Evolutionary conservation across 768 basidiomycete genomes (phyloP).

Genomic region (Mycena vitilis): DNA sequence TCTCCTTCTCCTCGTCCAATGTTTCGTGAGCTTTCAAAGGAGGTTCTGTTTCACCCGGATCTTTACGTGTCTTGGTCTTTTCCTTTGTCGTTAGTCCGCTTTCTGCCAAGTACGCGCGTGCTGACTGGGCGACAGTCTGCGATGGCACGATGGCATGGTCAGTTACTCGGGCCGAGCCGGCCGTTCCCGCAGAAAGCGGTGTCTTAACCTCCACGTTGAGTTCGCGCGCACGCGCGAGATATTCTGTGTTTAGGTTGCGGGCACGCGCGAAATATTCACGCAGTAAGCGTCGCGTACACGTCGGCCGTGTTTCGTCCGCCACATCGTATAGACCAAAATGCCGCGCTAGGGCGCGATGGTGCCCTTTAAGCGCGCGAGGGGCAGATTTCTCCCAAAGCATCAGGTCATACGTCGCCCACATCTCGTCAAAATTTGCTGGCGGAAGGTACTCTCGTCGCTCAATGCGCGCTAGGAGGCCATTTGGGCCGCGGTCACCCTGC

Average conservation of each 20-base stretch:
- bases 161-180: background rate
- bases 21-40: too few species aligned
- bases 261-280: background rate
- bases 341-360: background rate
- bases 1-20: background rate
- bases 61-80: slow-evolving; percentile 3
- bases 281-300: background rate
- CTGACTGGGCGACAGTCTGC: slow-evolving; percentile 5
- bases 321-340: slow-evolving; percentile 18
- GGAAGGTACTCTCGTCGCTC: slow-evolving; percentile 2
- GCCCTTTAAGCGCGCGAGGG: background rate
- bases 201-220: background rate
- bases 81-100: background rate
- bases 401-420: background rate
- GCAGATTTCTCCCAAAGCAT: background rate
- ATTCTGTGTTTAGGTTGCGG: background rate
- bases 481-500: slow-evolving; percentile 5
- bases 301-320: slow-evolving; percentile 2
- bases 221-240: background rate
- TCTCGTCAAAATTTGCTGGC: background rate
- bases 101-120: slow-evolving; percentile 3
- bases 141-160: background rate
- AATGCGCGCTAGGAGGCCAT: slow-evolving; percentile 11
- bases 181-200: too few species aligned
- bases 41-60: too few species aligned